These are phyloP conservation scores for Ulvella scutata DNA, from an alignment of 139 green algal genomes.

Conservation along the genomic window DNA sequence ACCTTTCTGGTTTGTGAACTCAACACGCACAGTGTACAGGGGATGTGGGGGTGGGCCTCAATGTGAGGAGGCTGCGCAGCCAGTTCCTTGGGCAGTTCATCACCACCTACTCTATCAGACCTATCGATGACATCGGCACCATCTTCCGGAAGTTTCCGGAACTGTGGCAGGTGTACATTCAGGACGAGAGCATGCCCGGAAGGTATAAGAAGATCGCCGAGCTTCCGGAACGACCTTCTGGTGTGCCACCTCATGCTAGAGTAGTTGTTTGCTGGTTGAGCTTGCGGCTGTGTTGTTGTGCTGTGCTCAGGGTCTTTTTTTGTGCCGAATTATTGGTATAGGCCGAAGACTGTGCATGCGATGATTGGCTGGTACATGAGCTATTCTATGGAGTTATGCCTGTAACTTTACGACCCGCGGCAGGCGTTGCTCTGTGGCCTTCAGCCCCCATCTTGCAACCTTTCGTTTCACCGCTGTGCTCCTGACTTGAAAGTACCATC, in stretches of 20 bases:
- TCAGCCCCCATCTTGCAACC: background rate
- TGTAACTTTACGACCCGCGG: no score
- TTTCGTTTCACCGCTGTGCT: background rate
- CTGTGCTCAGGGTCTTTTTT: background rate
- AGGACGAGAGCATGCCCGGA: conserved; percentile 26
- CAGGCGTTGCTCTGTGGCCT: background rate
- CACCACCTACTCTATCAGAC: conserved; percentile 74
- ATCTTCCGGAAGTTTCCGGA: conserved; percentile 67
- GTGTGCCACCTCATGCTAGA: background rate
- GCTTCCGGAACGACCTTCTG: background rate
- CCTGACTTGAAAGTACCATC: background rate
- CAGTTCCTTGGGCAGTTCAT: conserved; percentile 65
- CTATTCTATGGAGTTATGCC: background rate
- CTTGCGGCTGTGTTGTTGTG: background rate
- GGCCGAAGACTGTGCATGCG: background rate
- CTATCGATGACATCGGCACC: conserved; percentile 51
- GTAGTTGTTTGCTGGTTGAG: background rate
- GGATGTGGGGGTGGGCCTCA: conserved; percentile 88
- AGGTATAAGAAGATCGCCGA: conserved; percentile 13
- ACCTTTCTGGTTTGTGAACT: no score
- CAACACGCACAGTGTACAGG: no score
- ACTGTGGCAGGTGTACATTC: conserved; percentile 60
- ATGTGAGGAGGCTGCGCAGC: conserved; percentile 60
- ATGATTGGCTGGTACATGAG: background rate
- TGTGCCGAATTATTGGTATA: background rate